These are phyloP conservation scores for Phytophthora gonapodyides DNA, from an alignment of 352 stramenopile genomes.

Conservation along the genomic window DNA sequence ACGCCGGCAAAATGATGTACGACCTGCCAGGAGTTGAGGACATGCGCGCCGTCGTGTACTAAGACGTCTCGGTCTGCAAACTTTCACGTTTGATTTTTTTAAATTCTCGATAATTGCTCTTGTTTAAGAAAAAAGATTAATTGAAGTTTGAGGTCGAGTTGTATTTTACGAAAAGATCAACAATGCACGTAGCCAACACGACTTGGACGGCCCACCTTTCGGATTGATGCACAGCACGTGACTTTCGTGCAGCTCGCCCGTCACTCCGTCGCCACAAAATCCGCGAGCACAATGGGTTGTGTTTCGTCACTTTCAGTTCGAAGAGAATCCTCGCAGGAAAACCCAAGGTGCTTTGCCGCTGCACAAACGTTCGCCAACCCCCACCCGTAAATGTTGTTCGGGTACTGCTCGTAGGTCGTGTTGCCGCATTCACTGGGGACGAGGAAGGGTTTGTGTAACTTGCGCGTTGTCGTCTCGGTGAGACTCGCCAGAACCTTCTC, in stretches of 20 bases:
- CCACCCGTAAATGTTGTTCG: constrained; percentile 83
- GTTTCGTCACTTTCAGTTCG: background rate
- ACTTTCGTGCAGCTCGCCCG: background rate
- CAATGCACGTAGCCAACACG: too few relatives aligned
- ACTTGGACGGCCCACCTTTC: too few relatives aligned
- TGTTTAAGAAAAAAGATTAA: too few relatives aligned
- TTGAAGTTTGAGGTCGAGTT: too few relatives aligned
- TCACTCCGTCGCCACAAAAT: constrained; percentile 29
- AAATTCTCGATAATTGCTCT: too few relatives aligned
- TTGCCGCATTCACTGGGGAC: constrained; percentile 68
- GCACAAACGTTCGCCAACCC: constrained; percentile 59
- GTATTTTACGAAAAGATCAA: too few relatives aligned
- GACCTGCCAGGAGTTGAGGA: constrained; percentile 45
- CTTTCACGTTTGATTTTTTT: background rate
- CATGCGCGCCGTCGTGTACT: constrained; percentile 52
- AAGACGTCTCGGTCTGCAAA: constrained; percentile 1
- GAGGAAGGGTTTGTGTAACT: constrained; percentile 67
- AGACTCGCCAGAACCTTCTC: constrained; percentile 46
- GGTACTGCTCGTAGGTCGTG: constrained; percentile 64
- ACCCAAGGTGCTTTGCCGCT: constrained; percentile 47
- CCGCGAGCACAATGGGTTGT: constrained; percentile 17
- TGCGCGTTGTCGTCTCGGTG: constrained; percentile 43
- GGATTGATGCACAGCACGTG: background rate
- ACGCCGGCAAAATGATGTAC: constrained; percentile 53
- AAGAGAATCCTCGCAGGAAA: constrained; percentile 36